These are phyloP conservation scores for Coemansia sp. DNA, from an alignment of 192 early-diverging fungal species.

Conservation along the genomic window DNA sequence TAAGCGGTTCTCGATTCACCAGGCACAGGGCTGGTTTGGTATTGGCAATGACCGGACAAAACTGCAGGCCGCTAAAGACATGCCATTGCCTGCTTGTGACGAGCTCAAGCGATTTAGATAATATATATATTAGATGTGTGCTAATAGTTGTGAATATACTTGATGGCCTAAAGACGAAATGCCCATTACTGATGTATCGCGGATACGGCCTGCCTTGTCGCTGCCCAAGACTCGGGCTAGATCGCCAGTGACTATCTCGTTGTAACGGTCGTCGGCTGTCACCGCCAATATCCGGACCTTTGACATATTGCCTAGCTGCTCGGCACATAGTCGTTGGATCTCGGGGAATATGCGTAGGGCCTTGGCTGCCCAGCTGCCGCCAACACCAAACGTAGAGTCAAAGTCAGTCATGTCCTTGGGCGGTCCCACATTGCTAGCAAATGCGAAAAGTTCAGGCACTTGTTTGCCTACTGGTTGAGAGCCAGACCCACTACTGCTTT, in stretches of 20 bases:
- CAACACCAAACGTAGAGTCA: slow-evolving; percentile 10
- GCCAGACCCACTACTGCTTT: no score
- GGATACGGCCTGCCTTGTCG: not conserved
- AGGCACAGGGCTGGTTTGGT: slow-evolving; percentile 73
- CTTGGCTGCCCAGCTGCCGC: slow-evolving; percentile 32
- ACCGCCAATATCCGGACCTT: slow-evolving; percentile 16
- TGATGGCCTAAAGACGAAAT: not conserved
- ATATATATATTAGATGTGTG: slow-evolving; percentile 4
- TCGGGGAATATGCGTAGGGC: slow-evolving; percentile 24
- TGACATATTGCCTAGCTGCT: not conserved
- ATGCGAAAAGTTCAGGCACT: not conserved
- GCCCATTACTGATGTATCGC: not conserved
- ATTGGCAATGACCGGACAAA: slow-evolving; percentile 63
- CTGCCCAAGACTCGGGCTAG: not conserved
- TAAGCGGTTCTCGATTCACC: slow-evolving; percentile 57
- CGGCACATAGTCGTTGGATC: not conserved
- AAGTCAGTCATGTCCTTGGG: slow-evolving; percentile 12
- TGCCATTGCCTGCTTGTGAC: slow-evolving; percentile 72
- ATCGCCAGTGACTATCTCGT: not conserved
- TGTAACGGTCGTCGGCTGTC: not conserved
- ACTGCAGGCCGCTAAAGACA: slow-evolving; percentile 67
- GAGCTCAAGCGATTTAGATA: slow-evolving; percentile 62
- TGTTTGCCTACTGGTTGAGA: not conserved
- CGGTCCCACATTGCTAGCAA: not conserved
- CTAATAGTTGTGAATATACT: not conserved